phyloP scores from a whole-genome alignment of 345 rosid species.

The Populus euphratica region DNA sequence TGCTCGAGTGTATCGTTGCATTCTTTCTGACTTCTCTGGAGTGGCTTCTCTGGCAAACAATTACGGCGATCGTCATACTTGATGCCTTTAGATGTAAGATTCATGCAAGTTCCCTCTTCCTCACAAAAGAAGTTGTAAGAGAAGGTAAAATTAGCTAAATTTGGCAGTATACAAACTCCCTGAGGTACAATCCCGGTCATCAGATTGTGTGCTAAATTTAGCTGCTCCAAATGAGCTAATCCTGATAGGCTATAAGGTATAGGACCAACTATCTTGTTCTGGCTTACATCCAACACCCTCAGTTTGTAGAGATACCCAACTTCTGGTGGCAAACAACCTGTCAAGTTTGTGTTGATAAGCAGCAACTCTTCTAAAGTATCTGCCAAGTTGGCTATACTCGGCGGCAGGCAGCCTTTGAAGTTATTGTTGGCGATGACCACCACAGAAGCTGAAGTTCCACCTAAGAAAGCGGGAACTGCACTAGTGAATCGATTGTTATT shows the following conservation, averaged over 20 bases:
- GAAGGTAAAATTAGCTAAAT: slow-evolving; percentile 54
- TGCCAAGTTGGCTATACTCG: slow-evolving; percentile 61
- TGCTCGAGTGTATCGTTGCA: slow-evolving; percentile 58
- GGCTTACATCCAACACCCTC: slow-evolving; percentile 71
- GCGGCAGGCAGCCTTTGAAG: slow-evolving; percentile 75
- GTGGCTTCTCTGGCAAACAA: slow-evolving; percentile 68
- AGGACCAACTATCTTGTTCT: slow-evolving; percentile 66
- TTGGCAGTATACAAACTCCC: slow-evolving; percentile 72
- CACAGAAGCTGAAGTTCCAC: slow-evolving; percentile 53
- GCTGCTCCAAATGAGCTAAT: slow-evolving; percentile 61
- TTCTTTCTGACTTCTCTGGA: slow-evolving; percentile 61
- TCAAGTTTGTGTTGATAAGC: slow-evolving; percentile 58
- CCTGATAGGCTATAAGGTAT: slow-evolving; percentile 86
- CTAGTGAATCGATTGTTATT: slow-evolving; percentile 66
- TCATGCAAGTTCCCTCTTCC: slow-evolving; percentile 70
- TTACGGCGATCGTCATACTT: slow-evolving; percentile 63
- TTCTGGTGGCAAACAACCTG: slow-evolving; percentile 86
- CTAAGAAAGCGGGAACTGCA: slow-evolving; percentile 36
- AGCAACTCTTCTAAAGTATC: slow-evolving; percentile 70
- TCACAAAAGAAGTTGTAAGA: slow-evolving; percentile 77
- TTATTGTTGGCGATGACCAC: slow-evolving; percentile 80
- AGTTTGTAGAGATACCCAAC: slow-evolving; percentile 75
- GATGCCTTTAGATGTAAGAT: slow-evolving; percentile 53
- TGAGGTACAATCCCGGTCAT: slow-evolving; percentile 60
- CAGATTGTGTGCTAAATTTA: slow-evolving; percentile 68